Base-by-base conservation (phyloP, 2,329 filamentous ascomycete species). In the Penicillium sp. region DNA sequence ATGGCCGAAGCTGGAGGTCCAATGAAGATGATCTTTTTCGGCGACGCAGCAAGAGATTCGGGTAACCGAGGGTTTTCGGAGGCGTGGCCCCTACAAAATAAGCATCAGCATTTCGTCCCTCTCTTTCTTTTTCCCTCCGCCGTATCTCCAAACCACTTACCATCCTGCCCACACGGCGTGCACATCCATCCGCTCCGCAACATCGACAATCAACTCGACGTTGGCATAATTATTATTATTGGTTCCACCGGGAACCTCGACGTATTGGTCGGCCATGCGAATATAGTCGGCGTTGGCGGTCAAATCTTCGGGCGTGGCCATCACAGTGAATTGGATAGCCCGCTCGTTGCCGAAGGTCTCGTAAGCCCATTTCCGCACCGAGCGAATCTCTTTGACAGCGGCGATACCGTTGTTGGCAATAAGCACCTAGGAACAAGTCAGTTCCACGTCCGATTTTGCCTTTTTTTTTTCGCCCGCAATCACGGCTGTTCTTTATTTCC, bases 171-270 rank as follows among this genome's bases (percentile, higher is more conserved):
- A 98, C 15, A 98, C 93, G 52, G 93, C 93, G 67, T 98, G 93
- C 53, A 98, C 93, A 63, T 91, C 83, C 89, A 96, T 97, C 56
- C 93, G 88, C 79, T 98, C 93, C 24, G 93, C 93, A 68, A 98
- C 83, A 76, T 98, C 93, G 59, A 98, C 93, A 72, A 98, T 98
- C 69, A 98, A 79, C 76, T 98, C 93, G 53, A 98, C 93, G 70
- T 98, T 98, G 75, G 93, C 93, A 74, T 98, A 98, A 75, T 98
- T 98, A 84, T 98, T 95, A 80, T 98, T 98, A 77, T 98, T 98
- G 55, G 93, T 98, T 67, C 93, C 93, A 66, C 93, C 93, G 31
- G 93, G 93, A 54, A 98, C 91, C 75, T 98, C 93, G 62, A 98
- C 93, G 71, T 98, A 98, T 79, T 96, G 88, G 74, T 98, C 93